A percentile compares a stretch with the other conserved stretches of the same genome.
Evolutionary conservation across 257 asterid genomes (phyloP).

Genomic region (Solanum corneliomulleri): DNA sequence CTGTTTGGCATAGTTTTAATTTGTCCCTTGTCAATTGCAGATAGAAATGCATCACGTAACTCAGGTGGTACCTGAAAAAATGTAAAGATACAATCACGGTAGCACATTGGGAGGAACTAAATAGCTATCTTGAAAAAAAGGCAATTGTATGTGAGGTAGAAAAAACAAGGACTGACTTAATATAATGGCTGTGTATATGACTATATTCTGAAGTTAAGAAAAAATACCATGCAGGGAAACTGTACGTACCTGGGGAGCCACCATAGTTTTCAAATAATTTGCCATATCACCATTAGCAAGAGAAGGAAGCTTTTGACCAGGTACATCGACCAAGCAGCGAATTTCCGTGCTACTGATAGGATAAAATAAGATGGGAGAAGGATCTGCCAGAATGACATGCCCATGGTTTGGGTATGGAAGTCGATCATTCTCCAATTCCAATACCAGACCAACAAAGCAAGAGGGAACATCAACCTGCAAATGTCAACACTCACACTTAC

Average conservation of each 20-base stretch:
- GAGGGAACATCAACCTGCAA: constrained; percentile 41
- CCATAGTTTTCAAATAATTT: constrained; percentile 26
- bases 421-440: constrained; percentile 23
- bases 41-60: constrained; percentile 29
- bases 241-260: constrained; percentile 38
- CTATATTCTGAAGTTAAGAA: not conserved
- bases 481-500: not conserved
- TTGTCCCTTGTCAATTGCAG: constrained; percentile 34
- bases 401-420: constrained; percentile 48
- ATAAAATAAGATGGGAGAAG: constrained; percentile 44
- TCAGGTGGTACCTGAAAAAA: constrained; percentile 32
- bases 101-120: not conserved
- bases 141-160: not conserved
- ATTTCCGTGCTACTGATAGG: constrained; percentile 36
- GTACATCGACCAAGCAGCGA: constrained; percentile 45
- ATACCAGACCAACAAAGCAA: constrained; percentile 37
- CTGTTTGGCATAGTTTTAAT: constrained; percentile 44
- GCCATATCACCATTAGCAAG: constrained; percentile 49
- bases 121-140: not conserved
- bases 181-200: not conserved
- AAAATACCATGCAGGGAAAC: not conserved
- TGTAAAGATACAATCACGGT: not conserved
- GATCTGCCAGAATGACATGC: constrained; percentile 42
- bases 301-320: constrained; percentile 47
- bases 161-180: not conserved